Conservation (phyloP, 2,329 filamentous ascomycete species). For the Cladobotryum mycophilum region DNA sequence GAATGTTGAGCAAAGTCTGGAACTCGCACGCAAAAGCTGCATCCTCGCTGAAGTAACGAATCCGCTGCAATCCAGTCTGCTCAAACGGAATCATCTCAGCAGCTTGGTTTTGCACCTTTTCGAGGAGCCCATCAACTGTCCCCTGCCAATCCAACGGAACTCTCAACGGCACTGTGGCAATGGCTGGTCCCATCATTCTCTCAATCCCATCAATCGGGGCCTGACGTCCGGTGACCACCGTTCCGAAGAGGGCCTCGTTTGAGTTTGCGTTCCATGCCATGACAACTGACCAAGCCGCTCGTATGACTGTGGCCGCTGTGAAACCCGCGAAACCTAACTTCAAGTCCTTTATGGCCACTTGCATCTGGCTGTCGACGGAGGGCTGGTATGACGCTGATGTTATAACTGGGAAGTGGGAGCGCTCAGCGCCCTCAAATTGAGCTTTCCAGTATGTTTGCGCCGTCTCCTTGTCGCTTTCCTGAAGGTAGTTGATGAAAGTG, state of each 20-base stretch:
- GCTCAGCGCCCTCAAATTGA: neutral
- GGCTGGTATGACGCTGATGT: neutral
- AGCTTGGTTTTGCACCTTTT: no score
- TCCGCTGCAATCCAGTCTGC: no score
- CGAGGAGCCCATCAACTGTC: no score
- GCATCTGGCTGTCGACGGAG: neutral
- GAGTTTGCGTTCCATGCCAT: constrained; percentile 10
- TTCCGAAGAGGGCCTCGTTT: constrained; percentile 26
- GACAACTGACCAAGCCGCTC: constrained; percentile 9
- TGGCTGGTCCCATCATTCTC: constrained; percentile 20
- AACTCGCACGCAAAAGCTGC: no score
- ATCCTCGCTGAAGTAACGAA: no score
- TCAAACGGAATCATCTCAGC: no score
- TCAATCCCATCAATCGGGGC: constrained; percentile 20
- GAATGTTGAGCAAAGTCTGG: no score
- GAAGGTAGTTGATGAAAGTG: constrained; percentile 1
- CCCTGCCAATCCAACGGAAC: no score
- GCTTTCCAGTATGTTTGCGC: neutral
- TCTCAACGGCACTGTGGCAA: constrained; percentile 20
- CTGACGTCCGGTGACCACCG: constrained; percentile 19
- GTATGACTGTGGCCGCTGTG: neutral
- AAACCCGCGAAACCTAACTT: neutral
- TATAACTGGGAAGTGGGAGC: neutral
- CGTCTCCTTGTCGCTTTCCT: neutral
- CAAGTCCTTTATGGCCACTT: neutral